Percentiles rank a stretch among this genome's conserved stretches.
Evolutionary conservation across 2,329 filamentous ascomycete species (phyloP).

Genomic region (Trematosphaeria pertusa): DNA sequence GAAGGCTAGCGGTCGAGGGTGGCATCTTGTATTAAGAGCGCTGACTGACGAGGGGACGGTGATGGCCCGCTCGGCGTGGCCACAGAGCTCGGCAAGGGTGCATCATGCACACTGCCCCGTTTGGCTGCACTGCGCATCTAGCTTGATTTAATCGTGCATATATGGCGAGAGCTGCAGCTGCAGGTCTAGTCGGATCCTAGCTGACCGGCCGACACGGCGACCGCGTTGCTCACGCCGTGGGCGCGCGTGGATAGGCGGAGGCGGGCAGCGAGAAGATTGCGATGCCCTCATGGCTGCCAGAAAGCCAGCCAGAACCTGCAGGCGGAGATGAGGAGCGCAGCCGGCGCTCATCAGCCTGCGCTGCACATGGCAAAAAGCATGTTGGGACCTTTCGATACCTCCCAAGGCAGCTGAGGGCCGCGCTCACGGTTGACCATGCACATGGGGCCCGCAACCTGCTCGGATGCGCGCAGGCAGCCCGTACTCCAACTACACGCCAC

Average conservation of each 20-base stretch:
- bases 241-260: conserved; percentile 43
- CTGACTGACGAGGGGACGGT: conserved; percentile 42
- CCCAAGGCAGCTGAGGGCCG: conserved; percentile 40
- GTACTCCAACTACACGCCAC: conserved; percentile 22
- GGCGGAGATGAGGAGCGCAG: conserved; percentile 43
- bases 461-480: conserved; percentile 23
- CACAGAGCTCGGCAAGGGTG: conserved; percentile 42
- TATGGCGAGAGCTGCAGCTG: conserved; percentile 43
- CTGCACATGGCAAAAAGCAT: conserved; percentile 36
- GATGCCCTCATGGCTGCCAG: conserved; percentile 37
- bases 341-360: conserved; percentile 34
- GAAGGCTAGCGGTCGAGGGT: conserved; percentile 48
- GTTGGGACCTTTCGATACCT: conserved; percentile 17
- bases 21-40: conserved; percentile 44
- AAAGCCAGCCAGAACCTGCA: conserved; percentile 29
- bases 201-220: conserved; percentile 44
- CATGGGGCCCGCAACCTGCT: conserved; percentile 23
- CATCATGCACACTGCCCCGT: conserved; percentile 49
- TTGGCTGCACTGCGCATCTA: conserved; percentile 46
- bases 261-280: conserved; percentile 38
- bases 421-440: conserved; percentile 34
- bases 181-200: conserved; percentile 47
- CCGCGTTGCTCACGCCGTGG: conserved; percentile 32
- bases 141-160: conserved; percentile 46
- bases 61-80: conserved; percentile 43